Evolutionary conservation across 1,284 basidiomycete genomes (phyloP).

Genomic region (Schizophyllum amplum): DNA sequence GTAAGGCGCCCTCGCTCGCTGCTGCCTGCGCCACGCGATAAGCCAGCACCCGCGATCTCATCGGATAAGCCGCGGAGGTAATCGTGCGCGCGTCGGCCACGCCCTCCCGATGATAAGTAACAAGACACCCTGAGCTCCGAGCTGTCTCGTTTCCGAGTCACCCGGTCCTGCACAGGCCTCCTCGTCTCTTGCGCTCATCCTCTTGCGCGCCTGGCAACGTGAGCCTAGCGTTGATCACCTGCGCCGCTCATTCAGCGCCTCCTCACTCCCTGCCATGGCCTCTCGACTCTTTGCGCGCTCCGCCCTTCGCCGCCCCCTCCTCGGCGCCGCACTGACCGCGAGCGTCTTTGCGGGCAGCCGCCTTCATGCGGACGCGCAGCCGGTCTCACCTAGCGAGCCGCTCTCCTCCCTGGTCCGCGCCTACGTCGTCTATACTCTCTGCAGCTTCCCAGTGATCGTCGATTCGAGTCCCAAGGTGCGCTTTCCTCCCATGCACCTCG

Average conservation of each 20-base stretch:
- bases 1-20: too few species aligned
- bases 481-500: neutral
- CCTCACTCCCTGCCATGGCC: too few species aligned
- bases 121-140: too few species aligned
- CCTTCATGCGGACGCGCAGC: neutral
- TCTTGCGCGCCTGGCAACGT: too few species aligned
- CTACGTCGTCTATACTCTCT: constrained; percentile 77
- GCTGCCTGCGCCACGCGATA: too few species aligned
- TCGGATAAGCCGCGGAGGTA: neutral
- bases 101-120: too few species aligned
- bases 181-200: too few species aligned
- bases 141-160: too few species aligned
- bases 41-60: neutral
- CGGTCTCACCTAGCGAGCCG: constrained; percentile 1
- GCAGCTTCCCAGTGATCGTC: constrained; percentile 70
- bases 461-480: constrained; percentile 56
- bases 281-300: neutral
- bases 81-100: neutral
- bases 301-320: neutral
- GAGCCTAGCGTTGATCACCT: too few species aligned
- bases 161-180: too few species aligned
- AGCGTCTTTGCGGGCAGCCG: neutral
- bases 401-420: constrained; percentile 42
- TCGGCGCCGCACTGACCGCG: neutral
- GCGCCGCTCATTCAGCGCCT: too few species aligned